Evolutionary conservation across 1,284 basidiomycete species (phyloP).

Genomic region (Cryptococcus sp.): DNA sequence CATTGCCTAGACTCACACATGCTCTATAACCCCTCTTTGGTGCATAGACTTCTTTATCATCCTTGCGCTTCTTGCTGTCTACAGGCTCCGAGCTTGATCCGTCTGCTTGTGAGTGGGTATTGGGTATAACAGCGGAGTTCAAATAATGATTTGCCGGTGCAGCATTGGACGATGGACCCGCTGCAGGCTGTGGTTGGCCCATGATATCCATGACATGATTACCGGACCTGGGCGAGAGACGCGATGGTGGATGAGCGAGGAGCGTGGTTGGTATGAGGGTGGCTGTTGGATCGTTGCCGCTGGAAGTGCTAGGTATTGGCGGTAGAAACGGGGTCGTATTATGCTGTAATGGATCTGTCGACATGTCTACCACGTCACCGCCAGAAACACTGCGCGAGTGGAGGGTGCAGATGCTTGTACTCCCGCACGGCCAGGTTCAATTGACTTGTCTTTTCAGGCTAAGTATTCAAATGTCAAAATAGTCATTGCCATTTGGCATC

Average conservation of each 20-base stretch:
- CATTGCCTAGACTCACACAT: conserved; percentile 33
- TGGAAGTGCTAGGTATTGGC: no score
- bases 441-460: no score
- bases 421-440: no score
- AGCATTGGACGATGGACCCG: neutral
- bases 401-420: no score
- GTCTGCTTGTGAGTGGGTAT: neutral
- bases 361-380: no score
- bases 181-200: neutral
- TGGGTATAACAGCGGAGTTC: no score
- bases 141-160: no score
- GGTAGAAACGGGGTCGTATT: neutral
- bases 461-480: no score
- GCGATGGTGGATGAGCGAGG: conserved; percentile 31
- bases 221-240: conserved; percentile 38
- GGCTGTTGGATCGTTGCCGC: neutral
- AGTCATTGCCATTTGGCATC: no score
- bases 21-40: conserved; percentile 49
- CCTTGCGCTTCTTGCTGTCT: conserved; percentile 17
- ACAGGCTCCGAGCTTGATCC: neutral
- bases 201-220: conserved; percentile 7
- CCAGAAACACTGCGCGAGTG: no score
- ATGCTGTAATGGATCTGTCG: neutral
- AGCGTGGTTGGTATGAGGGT: neutral
- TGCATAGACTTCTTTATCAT: conserved; percentile 26